Conservation (phyloP, 2,329 filamentous ascomycete species). For the Ambrosiella cleistominuta region DNA sequence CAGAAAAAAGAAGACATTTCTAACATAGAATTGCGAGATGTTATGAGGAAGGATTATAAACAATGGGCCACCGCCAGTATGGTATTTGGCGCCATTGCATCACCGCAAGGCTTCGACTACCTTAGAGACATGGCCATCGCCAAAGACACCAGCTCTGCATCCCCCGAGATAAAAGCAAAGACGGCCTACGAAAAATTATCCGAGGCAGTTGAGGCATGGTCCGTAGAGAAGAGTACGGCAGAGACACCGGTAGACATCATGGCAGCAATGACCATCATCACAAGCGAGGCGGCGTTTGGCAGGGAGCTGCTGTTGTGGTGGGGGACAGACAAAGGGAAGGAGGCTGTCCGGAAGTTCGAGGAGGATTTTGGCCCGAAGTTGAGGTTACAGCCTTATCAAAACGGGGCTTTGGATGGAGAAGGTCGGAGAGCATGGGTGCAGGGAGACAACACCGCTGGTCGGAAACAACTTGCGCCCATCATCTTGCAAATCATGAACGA, state of each 20-base stretch:
- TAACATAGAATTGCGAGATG: constrained; percentile 41
- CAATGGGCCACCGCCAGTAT: constrained; percentile 45
- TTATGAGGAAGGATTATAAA: constrained; percentile 73
- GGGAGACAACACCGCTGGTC: constrained; percentile 38
- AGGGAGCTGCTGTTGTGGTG: constrained; percentile 55
- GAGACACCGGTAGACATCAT: constrained; percentile 25
- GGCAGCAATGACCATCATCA: constrained; percentile 52
- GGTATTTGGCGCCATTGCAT: constrained; percentile 47
- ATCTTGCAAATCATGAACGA: constrained; percentile 29
- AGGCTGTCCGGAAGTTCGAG: constrained; percentile 38
- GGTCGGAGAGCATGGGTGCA: constrained; percentile 49
- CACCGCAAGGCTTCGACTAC: constrained; percentile 43
- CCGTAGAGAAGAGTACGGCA: constrained; percentile 39
- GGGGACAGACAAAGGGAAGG: constrained; percentile 29
- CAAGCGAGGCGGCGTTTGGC: constrained; percentile 35
- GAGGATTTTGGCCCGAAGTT: constrained; percentile 29
- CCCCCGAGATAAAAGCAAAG: not conserved
- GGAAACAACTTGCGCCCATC: constrained; percentile 53
- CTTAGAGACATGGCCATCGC: constrained; percentile 36
- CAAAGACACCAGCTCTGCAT: constrained; percentile 16
- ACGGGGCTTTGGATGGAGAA: constrained; percentile 28
- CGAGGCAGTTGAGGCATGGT: constrained; percentile 32
- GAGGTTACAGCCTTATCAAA: constrained; percentile 36
- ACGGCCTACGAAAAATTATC: constrained; percentile 23
- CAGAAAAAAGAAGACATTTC: constrained; percentile 52